Conservation (phyloP, 176 grass and related monocot genomes). For the Rhipidocladum racemiflorum region DNA sequence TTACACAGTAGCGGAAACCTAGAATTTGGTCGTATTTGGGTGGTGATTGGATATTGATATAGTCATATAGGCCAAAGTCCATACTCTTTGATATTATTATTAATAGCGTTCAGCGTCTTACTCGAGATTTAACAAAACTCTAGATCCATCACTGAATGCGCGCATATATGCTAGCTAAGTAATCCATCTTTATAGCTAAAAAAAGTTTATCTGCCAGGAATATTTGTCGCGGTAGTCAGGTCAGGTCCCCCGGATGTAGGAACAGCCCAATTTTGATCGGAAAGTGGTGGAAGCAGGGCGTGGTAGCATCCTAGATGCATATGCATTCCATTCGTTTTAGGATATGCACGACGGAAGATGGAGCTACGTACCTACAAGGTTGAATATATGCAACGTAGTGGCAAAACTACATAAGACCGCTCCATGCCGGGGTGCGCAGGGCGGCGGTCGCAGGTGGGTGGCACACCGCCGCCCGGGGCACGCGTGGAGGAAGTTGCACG, state of each 20-base stretch:
- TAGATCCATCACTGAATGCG: too few species aligned
- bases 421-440: neutral
- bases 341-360: constrained; percentile 13
- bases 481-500: neutral
- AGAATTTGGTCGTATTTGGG: too few species aligned
- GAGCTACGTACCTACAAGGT: constrained; percentile 35
- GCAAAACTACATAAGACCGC: constrained; percentile 7
- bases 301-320: constrained; percentile 33
- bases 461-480: constrained; percentile 18
- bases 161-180: neutral
- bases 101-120: too few species aligned
- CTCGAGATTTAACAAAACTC: too few species aligned
- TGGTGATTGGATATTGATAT: too few species aligned
- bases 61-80: too few species aligned
- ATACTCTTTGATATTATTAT: too few species aligned
- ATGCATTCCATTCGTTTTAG: neutral
- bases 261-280: constrained; percentile 9
- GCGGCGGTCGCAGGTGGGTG: constrained; percentile 13
- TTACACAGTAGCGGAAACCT: too few species aligned
- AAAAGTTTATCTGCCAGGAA: neutral
- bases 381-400: neutral
- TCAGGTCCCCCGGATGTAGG: neutral
- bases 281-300: neutral
- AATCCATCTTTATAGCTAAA: neutral
- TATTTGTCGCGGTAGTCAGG: neutral